phyloP scores from a whole-genome alignment of 352 stramenopile species.

The Globisporangium cederbergense region DNA sequence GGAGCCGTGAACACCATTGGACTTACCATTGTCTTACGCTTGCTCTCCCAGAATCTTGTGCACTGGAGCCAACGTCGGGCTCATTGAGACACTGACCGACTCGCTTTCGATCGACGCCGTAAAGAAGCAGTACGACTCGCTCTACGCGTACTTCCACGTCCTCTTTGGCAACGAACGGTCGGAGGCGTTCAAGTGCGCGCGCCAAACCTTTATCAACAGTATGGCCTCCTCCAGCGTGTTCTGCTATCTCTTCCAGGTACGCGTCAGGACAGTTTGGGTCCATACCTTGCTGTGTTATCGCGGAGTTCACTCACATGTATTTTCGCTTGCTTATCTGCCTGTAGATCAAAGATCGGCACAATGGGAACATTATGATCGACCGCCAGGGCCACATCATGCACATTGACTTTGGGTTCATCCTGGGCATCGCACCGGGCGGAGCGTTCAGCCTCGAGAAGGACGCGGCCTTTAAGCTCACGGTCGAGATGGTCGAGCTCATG shows the following conservation, averaged over 20 bases:
- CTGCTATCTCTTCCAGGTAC: constrained; percentile 87
- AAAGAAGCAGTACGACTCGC: constrained; percentile 79
- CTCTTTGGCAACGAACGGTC: constrained; percentile 66
- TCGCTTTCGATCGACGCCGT: constrained; percentile 90
- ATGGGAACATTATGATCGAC: constrained; percentile 96
- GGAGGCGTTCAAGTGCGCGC: constrained; percentile 58
- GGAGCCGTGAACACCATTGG: too few species aligned
- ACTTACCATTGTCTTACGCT: not conserved
- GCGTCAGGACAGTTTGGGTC: too few species aligned
- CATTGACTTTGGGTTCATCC: constrained; percentile 97
- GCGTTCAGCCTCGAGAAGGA: constrained; percentile 91
- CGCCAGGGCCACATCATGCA: constrained; percentile 90
- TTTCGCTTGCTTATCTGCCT: not conserved
- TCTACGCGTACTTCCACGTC: constrained; percentile 38
- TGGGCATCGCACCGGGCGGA: constrained; percentile 91
- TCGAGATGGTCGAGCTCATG: constrained; percentile 93
- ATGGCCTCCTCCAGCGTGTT: constrained; percentile 92
- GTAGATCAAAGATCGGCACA: constrained; percentile 93
- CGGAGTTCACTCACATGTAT: not conserved
- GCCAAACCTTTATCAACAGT: constrained; percentile 87
- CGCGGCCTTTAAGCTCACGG: constrained; percentile 94
- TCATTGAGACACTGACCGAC: constrained; percentile 92
- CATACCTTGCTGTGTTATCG: too few species aligned
- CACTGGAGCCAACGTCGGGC: constrained; percentile 82
- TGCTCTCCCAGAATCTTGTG: constrained; percentile 66